Conservation (phyloP, 2,329 filamentous ascomycete genomes). For the Rachicladosporium sp. region DNA sequence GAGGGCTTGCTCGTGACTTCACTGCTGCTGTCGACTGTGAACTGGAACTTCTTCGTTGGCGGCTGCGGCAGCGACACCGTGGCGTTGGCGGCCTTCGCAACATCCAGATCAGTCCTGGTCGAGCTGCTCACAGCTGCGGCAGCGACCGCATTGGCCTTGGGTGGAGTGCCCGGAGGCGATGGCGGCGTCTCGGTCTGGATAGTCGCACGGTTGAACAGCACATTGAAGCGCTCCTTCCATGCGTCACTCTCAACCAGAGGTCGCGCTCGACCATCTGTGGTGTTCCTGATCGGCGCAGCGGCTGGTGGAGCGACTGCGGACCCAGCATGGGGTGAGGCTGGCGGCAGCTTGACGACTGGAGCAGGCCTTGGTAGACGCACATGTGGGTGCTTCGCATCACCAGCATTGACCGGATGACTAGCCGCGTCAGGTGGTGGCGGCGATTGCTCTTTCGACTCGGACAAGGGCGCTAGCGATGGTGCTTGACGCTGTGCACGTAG, state of each 20-base stretch:
- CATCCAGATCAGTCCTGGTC: constrained; percentile 53
- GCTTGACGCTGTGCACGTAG: too few species aligned
- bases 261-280: constrained; percentile 15
- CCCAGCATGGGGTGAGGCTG: constrained; percentile 32
- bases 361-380: constrained; percentile 58
- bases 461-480: too few species aligned
- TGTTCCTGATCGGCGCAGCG: constrained; percentile 9
- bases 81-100: constrained; percentile 39
- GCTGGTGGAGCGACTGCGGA: constrained; percentile 10
- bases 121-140: constrained; percentile 49
- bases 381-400: constrained; percentile 51
- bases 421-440: constrained; percentile 60
- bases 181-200: constrained; percentile 29
- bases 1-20: constrained; percentile 28
- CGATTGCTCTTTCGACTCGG: constrained; percentile 17
- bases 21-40: constrained; percentile 20
- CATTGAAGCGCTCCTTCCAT: constrained; percentile 81
- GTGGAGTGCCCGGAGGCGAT: constrained; percentile 26
- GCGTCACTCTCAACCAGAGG: constrained; percentile 37
- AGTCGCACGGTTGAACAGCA: constrained; percentile 53
- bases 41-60: constrained; percentile 1
- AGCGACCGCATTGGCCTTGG: constrained; percentile 35
- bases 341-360: constrained; percentile 72
- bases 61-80: constrained; percentile 56
- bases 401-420: constrained; percentile 60